These are phyloP conservation scores for Obba rivulosa DNA, from an alignment of 768 basidiomycete genomes.

Conservation along the genomic window DNA sequence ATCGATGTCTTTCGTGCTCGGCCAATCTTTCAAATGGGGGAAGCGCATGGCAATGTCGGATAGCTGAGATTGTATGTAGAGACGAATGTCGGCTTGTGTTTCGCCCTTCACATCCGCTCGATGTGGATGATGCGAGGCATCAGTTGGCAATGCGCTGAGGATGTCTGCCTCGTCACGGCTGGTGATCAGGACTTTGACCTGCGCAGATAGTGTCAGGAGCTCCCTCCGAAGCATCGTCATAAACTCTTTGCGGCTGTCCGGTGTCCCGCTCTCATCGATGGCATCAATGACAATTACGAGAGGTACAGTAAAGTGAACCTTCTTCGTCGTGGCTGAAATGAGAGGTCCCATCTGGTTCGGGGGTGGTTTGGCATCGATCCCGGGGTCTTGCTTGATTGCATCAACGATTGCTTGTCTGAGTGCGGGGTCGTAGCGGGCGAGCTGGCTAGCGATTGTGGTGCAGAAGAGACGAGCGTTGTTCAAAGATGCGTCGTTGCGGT, in stretches of 20 bases:
- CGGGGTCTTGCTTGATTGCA: no score
- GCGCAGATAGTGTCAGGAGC: neutral
- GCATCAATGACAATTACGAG: constrained; percentile 31
- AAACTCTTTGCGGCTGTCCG: constrained; percentile 1
- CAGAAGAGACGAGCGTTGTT: constrained; percentile 20
- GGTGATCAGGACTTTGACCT: constrained; percentile 1
- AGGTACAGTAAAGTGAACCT: neutral
- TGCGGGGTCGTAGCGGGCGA: constrained; percentile 13
- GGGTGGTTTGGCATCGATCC: no score
- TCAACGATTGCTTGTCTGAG: no score
- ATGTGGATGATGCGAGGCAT: no score
- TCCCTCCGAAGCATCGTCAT: neutral
- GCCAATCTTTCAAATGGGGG: no score
- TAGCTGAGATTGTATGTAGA: no score
- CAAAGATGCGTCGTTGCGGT: constrained; percentile 13
- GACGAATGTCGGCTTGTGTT: no score
- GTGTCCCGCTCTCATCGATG: constrained; percentile 27
- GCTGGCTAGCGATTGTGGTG: constrained; percentile 27
- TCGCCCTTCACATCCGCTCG: no score
- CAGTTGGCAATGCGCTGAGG: neutral
- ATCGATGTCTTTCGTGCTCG: no score
- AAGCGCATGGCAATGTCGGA: no score
- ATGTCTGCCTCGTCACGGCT: neutral
- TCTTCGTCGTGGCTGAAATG: constrained; percentile 4
- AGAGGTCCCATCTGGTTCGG: constrained; percentile 2